Base-by-base conservation (phyloP, 2,329 filamentous ascomycete species). In the Diaporthe vaccinii region DNA sequence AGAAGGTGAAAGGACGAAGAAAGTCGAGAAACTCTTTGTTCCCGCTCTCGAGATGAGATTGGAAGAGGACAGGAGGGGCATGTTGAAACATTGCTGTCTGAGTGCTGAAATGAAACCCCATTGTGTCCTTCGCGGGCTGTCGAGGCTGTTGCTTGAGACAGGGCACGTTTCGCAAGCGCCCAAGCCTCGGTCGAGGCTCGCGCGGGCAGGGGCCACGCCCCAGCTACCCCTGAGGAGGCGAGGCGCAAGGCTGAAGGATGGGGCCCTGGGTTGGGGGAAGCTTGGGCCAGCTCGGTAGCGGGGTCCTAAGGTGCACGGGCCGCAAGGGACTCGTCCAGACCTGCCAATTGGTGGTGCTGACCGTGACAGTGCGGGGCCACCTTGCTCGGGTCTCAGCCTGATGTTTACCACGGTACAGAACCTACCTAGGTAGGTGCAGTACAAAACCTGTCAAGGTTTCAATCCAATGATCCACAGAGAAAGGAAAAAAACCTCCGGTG, bases 131-230 rank as follows among this genome's bases (percentile, higher is more conserved):
- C 65, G 31, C 65, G 46, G 46, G 31, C 28, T 68, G 65, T 68
- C 65, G 65, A 68, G 46, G 46, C 46, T 53, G n/a, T 71, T 71
- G 77, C 77, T 76, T 79, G 80, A 83, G 71, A 82, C 81, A 80
- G 77, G 77, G 76, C 76, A 62, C 76, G 81, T 82, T 80, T 78
- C 79, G 81, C 75, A 75, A 77, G 68, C 72, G 76, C 53, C 75
- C 62, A 74, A 62, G 73, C 49, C 31, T 46, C 58, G 44, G 71
- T 72, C 65, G 46, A 67, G 25, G 41, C 34, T 44, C 68, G 28
- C 41, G 12, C 28, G 28, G 7, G 62, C 68, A 36, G 49, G 69
- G 25, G 25, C 22, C 36, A 25, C 74, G 62, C 73, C 62, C 41
- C 39, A 59, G 46, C 61, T 57, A 53, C n/a, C 39, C 62, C 71